Base-by-base conservation (phyloP, 106 monocot genomes). In the Acanthochlamys bracteata region DNA sequence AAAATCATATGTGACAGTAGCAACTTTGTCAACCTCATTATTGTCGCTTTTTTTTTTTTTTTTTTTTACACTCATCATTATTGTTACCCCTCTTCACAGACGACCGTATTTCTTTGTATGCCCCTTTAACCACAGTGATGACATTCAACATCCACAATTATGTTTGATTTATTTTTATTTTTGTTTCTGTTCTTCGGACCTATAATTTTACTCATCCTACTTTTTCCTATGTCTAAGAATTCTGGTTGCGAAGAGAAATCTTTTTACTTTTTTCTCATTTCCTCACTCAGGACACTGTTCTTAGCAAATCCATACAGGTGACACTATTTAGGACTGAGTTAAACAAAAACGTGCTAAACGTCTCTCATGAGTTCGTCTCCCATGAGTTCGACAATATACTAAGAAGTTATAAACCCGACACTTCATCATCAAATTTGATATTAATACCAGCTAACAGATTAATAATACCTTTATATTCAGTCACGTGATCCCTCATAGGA, bases 181-280 rank as follows among this genome's bases (percentile, higher is more conserved):
- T 9, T 51, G 3, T 19, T 8, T 15, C n/a, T 13, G n/a, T 51
- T 51, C 13, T 51, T 19, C n/a, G 13, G 51, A 19, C 2, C 51
- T 51, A 2, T 51, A 9, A 15, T 15, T 15, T 51, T 51, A 51
- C 51, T 51, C 51, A 1, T 51, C n/a, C 4, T 19, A 4, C n/a
- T 13, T 51, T 8, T 19, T 51, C 10, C 1, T 15, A 8, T 51
- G 3, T 3, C 8, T 15, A 51, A 19, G 13, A 19, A 2, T 51
- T 51, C 51, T 51, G n/a, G 10, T 14, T 57, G 11, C 2, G 20
- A 22, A 22, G 3, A 22, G 20, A 24, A 19, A 22, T 0, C 56
- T 10, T 11, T 17, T 41, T 57, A 57, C 49, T 49, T 65, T 76
- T 51, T 51, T 51, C 51, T 51, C 51, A 19, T 51, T 8, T 51